Base-by-base conservation (phyloP, 257 asterid genomes). In the Ocimum tenuiflorum region DNA sequence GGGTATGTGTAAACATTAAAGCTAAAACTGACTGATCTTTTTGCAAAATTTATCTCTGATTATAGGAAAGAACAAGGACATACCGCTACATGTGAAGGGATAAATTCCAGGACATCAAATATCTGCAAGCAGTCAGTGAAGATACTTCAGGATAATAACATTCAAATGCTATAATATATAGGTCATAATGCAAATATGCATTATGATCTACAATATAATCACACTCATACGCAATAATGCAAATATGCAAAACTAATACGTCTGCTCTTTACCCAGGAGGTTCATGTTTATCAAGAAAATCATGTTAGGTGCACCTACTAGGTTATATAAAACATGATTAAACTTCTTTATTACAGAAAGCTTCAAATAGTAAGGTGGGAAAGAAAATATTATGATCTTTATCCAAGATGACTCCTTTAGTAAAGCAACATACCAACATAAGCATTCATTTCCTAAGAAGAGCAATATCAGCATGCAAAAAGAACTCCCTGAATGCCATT, bases 1-100 rank as follows among this genome's bases (percentile, higher is more conserved):
- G 35, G 27, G 60, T 42, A 23, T 22, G 42, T 13, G 33, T 0
- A 24, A 38, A 52, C 45, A 27, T 12, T 54, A 27, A 64, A 64
- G n/a, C 42, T 17, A 59, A 56, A 8, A 60, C 36, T 52, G 43
- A 57, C 24, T 49, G 35, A 67, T 58, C 51, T 60, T 65, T 49
- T 45, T 24, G 42, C 13, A 67, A 23, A 70, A 52, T 57, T 19
- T 45, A 14, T 39, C 56, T 7, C 71, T 33, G 3, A 22, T 22
- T 56, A 67, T 20, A 48, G 36, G 60, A 48, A 61, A 72, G 73
- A 70, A 66, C 12, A 35, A 71, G 70, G 72, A 47, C 75, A 59
- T 85, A 94, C 99, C 96, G 84, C 91, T 27, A 94, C 83, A 75
- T 94, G 99, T 63, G 99, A 80, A 36, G 99, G 99, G 75, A 82